A percentile compares a stretch with the other conserved stretches of the same genome.
Evolutionary conservation across 805 yeast genomes (phyloP).

Genomic region (Starmerella floris): DNA sequence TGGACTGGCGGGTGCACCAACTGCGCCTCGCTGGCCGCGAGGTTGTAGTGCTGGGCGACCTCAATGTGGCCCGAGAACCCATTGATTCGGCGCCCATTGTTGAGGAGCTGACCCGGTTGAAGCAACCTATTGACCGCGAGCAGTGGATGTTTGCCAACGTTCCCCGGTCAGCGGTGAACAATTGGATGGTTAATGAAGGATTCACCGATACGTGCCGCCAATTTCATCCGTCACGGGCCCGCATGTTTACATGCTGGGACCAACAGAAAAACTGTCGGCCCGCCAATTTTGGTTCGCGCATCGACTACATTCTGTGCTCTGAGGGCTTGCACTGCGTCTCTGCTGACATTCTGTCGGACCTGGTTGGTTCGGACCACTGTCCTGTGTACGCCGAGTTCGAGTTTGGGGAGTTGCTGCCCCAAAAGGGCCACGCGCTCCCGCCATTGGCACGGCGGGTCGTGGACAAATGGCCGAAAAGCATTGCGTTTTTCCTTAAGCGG

Average conservation of each 20-base stretch:
- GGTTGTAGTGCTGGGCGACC: constrained; percentile 77
- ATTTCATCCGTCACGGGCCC: constrained; percentile 42
- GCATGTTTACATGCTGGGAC: constrained; percentile 88
- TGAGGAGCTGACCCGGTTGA: constrained; percentile 31
- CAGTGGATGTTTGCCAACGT: constrained; percentile 33
- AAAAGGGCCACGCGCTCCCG: constrained; percentile 6
- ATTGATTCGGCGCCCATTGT: constrained; percentile 71
- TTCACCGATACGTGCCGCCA: constrained; percentile 32
- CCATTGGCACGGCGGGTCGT: constrained; percentile 1
- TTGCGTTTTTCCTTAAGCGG: constrained; percentile 4
- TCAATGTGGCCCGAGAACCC: constrained; percentile 66
- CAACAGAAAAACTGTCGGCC: constrained; percentile 63
- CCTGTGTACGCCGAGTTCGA: constrained; percentile 67
- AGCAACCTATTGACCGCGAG: constrained; percentile 5
- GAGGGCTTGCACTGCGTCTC: constrained; percentile 31
- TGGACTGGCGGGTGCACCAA: constrained; percentile 49
- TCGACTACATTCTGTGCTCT: constrained; percentile 59
- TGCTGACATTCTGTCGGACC: constrained; percentile 48
- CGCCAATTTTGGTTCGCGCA: constrained; percentile 73
- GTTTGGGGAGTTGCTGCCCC: constrained; percentile 5
- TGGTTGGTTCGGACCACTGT: constrained; percentile 89
- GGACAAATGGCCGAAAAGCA: constrained; percentile 5
- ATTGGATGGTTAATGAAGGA: constrained; percentile 31
- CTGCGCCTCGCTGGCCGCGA: constrained; percentile 44
- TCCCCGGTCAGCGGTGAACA: constrained; percentile 36